Percentiles rank a stretch among this genome's conserved stretches.
Conservation (phyloP, 441 rosid genomes). For the Croton setiger region DNA sequence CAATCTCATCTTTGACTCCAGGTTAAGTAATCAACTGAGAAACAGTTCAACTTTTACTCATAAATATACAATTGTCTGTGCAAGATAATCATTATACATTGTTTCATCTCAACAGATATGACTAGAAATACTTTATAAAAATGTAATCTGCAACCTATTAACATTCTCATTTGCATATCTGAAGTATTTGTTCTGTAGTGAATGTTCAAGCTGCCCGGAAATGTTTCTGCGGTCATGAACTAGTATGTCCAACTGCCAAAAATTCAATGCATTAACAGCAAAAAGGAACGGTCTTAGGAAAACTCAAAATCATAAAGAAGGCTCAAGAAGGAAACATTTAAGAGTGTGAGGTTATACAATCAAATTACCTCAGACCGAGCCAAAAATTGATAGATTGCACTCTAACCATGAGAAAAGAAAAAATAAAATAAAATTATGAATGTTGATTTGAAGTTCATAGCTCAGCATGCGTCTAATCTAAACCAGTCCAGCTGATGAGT, state of each 20-base stretch:
- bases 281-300: neutral
- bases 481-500: conserved; percentile 9
- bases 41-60: neutral
- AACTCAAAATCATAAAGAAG: conserved; percentile 6
- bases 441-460: conserved; percentile 19
- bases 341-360: neutral
- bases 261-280: conserved; percentile 14
- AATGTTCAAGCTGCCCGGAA: conserved; percentile 57
- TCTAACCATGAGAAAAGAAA: conserved; percentile 43
- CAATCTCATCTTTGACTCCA: neutral
- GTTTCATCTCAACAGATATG: neutral
- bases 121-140: neutral
- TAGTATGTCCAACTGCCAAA: conserved; percentile 63
- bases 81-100: neutral
- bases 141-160: conserved; percentile 33
- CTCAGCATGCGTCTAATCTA: neutral
- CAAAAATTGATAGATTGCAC: conserved; percentile 80
- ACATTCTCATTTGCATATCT: conserved; percentile 27
- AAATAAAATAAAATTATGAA: conserved; percentile 22
- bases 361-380: conserved; percentile 76
- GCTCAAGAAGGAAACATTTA: neutral
- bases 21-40: neutral
- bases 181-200: conserved; percentile 28
- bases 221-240: conserved; percentile 64
- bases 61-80: neutral